Evolutionary conservation across 2,329 filamentous ascomycete genomes (phyloP).

Genomic region (Cladosporium sp.): DNA sequence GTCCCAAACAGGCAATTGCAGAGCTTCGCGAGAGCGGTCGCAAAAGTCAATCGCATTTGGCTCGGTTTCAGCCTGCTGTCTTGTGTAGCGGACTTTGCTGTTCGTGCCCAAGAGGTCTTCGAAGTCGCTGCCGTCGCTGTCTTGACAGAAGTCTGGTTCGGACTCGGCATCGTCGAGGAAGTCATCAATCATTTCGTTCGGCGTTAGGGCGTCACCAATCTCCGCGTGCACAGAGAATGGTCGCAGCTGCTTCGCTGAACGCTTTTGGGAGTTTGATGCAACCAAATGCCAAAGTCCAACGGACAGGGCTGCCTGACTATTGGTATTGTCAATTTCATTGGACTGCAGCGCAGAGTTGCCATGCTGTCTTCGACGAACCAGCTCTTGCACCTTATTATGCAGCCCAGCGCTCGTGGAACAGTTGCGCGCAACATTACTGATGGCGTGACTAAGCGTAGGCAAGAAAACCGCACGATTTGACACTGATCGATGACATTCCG

Average conservation of each 20-base stretch:
- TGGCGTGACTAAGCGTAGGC: conserved; percentile 34
- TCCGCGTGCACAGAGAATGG: not conserved
- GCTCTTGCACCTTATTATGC: not conserved
- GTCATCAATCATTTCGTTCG: not conserved
- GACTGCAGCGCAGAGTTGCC: too few species aligned
- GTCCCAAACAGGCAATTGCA: not conserved
- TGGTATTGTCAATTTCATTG: not conserved
- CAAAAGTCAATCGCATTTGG: too few species aligned
- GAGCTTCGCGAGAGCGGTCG: too few species aligned
- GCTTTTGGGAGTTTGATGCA: conserved; percentile 7
- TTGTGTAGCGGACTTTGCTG: not conserved
- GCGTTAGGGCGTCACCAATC: not conserved
- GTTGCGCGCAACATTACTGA: conserved; percentile 15
- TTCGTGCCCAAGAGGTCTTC: not conserved
- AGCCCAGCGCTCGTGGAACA: not conserved
- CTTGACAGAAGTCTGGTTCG: not conserved
- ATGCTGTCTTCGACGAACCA: not conserved
- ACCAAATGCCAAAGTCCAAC: conserved; percentile 13
- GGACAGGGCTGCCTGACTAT: conserved; percentile 10
- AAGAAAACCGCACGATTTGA: conserved; percentile 28
- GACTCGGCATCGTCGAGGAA: not conserved
- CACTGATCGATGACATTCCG: conserved; percentile 30
- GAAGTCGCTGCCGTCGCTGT: not conserved
- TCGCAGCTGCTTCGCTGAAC: not conserved
- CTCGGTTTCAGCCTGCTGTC: too few species aligned